Conservation (phyloP, 2,329 filamentous ascomycete genomes). For the Sporothrix protearum region DNA sequence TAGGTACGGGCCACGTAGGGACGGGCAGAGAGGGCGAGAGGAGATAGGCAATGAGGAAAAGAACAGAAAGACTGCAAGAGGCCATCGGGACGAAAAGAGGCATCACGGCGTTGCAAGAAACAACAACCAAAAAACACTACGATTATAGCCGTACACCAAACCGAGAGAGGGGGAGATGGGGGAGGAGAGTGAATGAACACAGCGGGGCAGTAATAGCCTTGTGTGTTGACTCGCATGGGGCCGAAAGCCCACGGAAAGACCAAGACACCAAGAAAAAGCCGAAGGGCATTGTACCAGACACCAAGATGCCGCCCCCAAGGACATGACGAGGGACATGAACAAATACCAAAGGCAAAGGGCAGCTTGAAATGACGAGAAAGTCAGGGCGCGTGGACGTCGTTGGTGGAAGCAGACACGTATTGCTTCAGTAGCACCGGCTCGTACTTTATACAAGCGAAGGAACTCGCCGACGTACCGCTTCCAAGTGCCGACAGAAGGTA, state of each 20-base stretch:
- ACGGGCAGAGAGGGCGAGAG: not conserved
- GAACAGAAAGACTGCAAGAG: too few relatives aligned
- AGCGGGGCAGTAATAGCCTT: not conserved
- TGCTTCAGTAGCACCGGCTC: not conserved
- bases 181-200: not conserved
- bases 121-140: too few relatives aligned
- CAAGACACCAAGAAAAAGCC: not conserved
- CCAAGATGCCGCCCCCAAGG: not conserved
- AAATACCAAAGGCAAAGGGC: not conserved
- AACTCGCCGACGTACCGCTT: not conserved
- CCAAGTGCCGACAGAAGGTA: not conserved
- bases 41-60: not conserved
- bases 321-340: not conserved
- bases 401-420: not conserved
- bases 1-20: not conserved
- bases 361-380: not conserved
- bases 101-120: not conserved
- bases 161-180: not conserved
- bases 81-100: too few relatives aligned
- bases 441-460: slow-evolving; percentile 7
- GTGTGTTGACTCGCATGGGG: not conserved
- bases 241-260: not conserved
- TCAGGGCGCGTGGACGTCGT: not conserved
- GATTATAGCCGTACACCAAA: not conserved
- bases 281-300: not conserved